phyloP scores from a whole-genome alignment of 129 eudicot species.

The Chrysanthemum seticuspe region DNA sequence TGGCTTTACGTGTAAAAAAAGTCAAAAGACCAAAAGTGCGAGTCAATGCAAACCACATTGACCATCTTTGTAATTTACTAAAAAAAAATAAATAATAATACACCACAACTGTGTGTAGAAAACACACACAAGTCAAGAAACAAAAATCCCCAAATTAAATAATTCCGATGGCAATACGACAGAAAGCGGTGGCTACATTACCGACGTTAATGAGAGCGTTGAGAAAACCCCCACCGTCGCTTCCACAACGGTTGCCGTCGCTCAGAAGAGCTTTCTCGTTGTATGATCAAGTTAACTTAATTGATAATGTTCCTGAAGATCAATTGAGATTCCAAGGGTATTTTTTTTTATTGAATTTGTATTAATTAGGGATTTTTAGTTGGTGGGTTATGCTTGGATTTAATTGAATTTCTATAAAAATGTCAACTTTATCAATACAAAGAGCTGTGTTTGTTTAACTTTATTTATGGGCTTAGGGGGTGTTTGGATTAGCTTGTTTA shows the following conservation, averaged over 20 bases:
- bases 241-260: conserved; percentile 46
- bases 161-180: conserved; percentile 66
- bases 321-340: conserved; percentile 93
- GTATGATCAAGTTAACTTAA: conserved; percentile 94
- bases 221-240: conserved; percentile 35
- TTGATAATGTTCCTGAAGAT: conserved; percentile 87
- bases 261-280: conserved; percentile 87
- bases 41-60: too few species aligned
- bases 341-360: not conserved
- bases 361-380: not conserved
- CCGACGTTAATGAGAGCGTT: conserved; percentile 69
- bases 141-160: conserved; percentile 31
- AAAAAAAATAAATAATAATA: too few species aligned
- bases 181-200: conserved; percentile 70
- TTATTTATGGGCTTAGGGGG: too few species aligned
- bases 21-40: too few species aligned
- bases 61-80: too few species aligned
- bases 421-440: too few species aligned
- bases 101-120: too few species aligned
- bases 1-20: too few species aligned
- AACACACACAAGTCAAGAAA: too few species aligned
- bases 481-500: too few species aligned
- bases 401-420: not conserved
- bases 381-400: not conserved
- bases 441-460: too few species aligned